A percentile compares a stretch with the other conserved stretches of the same genome.
These are phyloP conservation scores for Jaapia argillacea DNA, from an alignment of 768 basidiomycete genomes.

Conservation along the genomic window DNA sequence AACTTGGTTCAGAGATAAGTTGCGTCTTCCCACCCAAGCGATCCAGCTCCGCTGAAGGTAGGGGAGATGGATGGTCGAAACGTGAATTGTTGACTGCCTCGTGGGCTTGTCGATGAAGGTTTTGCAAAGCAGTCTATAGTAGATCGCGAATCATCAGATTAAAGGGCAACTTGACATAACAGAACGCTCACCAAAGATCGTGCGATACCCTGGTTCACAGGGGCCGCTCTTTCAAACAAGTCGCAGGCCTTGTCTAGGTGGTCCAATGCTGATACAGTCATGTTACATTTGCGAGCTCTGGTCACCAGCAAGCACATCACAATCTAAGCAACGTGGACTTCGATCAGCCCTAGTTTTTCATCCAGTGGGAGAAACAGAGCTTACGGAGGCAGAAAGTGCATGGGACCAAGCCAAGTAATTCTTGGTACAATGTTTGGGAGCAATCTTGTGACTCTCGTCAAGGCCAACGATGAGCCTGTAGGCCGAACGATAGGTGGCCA, in stretches of 20 bases:
- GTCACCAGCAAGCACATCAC: slow-evolving; percentile 27
- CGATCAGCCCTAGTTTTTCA: background rate
- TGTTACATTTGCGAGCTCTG: slow-evolving; percentile 24
- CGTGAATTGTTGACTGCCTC: slow-evolving; percentile 16
- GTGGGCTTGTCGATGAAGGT: slow-evolving; percentile 19
- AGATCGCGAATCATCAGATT: background rate
- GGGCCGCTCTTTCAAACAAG: slow-evolving; percentile 19
- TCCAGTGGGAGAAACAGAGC: slow-evolving; percentile 13
- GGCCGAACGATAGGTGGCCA: slow-evolving; percentile 63
- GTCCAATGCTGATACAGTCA: slow-evolving; percentile 24
- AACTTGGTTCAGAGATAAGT: slow-evolving; percentile 8
- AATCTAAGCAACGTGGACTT: slow-evolving; percentile 24
- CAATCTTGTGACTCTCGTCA: slow-evolving; percentile 27
- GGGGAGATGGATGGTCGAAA: slow-evolving; percentile 2
- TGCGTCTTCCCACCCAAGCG: slow-evolving; percentile 23
- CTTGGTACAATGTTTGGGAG: slow-evolving; percentile 33
- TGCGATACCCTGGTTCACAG: slow-evolving; percentile 14
- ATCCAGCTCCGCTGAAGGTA: slow-evolving; percentile 18
- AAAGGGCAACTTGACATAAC: background rate
- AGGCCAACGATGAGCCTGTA: slow-evolving; percentile 52
- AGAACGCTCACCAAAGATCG: slow-evolving; percentile 14
- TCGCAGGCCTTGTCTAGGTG: slow-evolving; percentile 23
- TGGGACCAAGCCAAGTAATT: slow-evolving; percentile 56
- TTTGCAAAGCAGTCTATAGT: slow-evolving; percentile 18
- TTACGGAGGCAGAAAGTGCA: slow-evolving; percentile 51